Percentiles rank a stretch among this genome's conserved stretches.
Conservation (phyloP, 2,329 filamentous ascomycete genomes). For the Coleophoma cylindrospora region DNA sequence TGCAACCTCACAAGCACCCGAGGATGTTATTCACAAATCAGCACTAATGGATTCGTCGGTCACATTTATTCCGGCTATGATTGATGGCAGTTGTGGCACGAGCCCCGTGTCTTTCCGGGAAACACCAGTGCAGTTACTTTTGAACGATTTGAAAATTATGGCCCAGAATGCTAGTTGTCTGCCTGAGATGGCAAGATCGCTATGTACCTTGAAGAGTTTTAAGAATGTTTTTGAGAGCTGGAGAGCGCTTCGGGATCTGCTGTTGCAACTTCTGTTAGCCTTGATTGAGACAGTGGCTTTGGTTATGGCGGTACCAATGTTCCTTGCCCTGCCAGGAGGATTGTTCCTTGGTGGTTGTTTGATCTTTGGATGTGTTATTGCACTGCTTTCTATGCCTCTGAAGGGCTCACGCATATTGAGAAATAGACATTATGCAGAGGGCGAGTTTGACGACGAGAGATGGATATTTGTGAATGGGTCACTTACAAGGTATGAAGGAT, state of each 20-base stretch:
- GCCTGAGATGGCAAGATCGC: slow-evolving; percentile 4
- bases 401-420: slow-evolving; percentile 5
- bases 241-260: slow-evolving; percentile 5
- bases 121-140: slow-evolving; percentile 1
- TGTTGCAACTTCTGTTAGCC: slow-evolving; percentile 6
- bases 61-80: slow-evolving; percentile 11
- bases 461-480: slow-evolving; percentile 11
- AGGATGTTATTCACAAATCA: background rate
- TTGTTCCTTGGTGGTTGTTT: slow-evolving; percentile 2
- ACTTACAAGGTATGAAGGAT: slow-evolving; percentile 8
- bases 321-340: slow-evolving; percentile 7
- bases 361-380: background rate
- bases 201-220: background rate
- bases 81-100: slow-evolving; percentile 12
- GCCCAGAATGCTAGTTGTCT: slow-evolving; percentile 5
- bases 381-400: slow-evolving; percentile 4
- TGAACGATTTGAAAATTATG: slow-evolving; percentile 6
- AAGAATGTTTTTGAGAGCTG: background rate
- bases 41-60: background rate
- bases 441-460: slow-evolving; percentile 7
- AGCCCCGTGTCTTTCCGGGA: slow-evolving; percentile 4
- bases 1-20: background rate
- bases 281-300: slow-evolving; percentile 7
- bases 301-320: slow-evolving; percentile 4
- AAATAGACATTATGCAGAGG: background rate